Conservation (phyloP, 805 yeast genomes). For the Starmerella sp. region DNA sequence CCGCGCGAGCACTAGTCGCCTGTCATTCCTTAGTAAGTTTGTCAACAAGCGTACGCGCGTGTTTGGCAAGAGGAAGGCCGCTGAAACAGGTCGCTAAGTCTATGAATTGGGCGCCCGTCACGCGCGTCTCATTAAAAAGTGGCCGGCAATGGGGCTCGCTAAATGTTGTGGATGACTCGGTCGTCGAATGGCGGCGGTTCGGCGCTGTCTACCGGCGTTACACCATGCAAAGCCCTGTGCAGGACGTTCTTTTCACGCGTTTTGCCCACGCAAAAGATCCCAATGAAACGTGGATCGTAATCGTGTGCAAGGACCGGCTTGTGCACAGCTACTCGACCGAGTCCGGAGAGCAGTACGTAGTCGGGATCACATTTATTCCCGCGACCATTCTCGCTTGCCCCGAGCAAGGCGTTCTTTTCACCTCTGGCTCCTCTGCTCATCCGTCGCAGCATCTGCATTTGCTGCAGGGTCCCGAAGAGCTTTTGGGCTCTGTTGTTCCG, state of each 20-base stretch:
- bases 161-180: neutral
- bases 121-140: neutral
- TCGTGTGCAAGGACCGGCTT: constrained; percentile 9
- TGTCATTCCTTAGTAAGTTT: neutral
- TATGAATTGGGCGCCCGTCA: constrained; percentile 14
- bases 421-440: neutral
- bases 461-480: constrained; percentile 13
- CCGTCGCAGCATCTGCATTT: neutral
- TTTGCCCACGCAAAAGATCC: constrained; percentile 1
- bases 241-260: constrained; percentile 9
- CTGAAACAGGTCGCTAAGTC: too few species aligned
- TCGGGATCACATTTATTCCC: constrained; percentile 12
- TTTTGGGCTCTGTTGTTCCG: constrained; percentile 9
- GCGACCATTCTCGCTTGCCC: constrained; percentile 4
- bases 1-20: too few species aligned
- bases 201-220: constrained; percentile 6
- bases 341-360: constrained; percentile 6
- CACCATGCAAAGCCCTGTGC: constrained; percentile 8
- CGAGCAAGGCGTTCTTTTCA: constrained; percentile 10
- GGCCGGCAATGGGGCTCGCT: constrained; percentile 5
- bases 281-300: constrained; percentile 13
- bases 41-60: neutral
- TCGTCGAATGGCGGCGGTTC: constrained; percentile 10
- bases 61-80: too few species aligned
- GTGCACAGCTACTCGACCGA: constrained; percentile 11